A percentile compares a stretch with the other conserved stretches of the same genome.
Evolutionary conservation across 306 rosid genomes (phyloP).

Genomic region (Lupinus albus): DNA sequence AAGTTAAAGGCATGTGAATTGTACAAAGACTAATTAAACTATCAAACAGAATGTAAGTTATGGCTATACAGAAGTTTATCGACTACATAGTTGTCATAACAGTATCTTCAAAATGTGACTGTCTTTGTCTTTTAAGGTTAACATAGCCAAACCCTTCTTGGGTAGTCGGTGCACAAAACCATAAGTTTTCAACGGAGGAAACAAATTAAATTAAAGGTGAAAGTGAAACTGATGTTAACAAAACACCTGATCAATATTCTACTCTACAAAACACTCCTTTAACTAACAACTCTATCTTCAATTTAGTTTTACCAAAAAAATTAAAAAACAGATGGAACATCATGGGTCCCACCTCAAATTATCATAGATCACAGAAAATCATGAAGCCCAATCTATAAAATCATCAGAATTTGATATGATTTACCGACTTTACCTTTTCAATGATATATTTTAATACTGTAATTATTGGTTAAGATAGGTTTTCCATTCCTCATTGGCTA

Average conservation of each 20-base stretch:
- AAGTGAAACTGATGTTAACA: conserved; percentile 20
- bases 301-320: not conserved
- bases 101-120: conserved; percentile 43
- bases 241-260: conserved; percentile 29
- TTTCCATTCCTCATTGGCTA: conserved; percentile 44
- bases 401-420: conserved; percentile 72
- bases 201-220: conserved; percentile 26
- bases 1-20: conserved; percentile 33
- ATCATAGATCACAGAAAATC: conserved; percentile 45
- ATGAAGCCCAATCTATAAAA: conserved; percentile 62
- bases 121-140: conserved; percentile 40
- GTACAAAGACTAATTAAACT: conserved; percentile 17
- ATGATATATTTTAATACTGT: conserved; percentile 52
- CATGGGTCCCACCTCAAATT: conserved; percentile 49
- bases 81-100: conserved; percentile 48
- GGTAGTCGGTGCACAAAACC: conserved; percentile 49
- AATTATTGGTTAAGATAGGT: conserved; percentile 44
- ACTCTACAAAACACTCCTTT: conserved; percentile 33
- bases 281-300: conserved; percentile 6
- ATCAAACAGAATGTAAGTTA: conserved; percentile 39
- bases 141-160: conserved; percentile 37
- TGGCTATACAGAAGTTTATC: conserved; percentile 13
- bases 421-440: conserved; percentile 73
- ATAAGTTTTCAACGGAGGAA: conserved; percentile 35
- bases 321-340: conserved; percentile 7